phyloP scores from a whole-genome alignment of 2,329 filamentous ascomycete species.

The Zasmidium cellare region DNA sequence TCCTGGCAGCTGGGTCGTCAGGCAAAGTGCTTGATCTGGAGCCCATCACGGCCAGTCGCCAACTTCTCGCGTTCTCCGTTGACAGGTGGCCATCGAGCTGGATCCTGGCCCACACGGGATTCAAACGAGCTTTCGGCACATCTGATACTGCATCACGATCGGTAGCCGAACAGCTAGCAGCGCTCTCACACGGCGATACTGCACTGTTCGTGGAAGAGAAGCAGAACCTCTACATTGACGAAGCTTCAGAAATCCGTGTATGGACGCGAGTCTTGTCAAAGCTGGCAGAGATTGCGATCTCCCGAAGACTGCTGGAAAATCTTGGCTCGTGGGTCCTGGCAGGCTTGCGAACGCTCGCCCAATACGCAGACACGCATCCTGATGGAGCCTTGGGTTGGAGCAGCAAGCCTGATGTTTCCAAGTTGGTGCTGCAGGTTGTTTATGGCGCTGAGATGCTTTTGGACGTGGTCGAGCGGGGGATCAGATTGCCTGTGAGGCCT shows the following conservation, averaged over 20 bases:
- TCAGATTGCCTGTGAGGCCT: slow-evolving; percentile 22
- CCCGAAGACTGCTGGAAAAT: slow-evolving; percentile 19
- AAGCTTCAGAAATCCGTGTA: slow-evolving; percentile 68
- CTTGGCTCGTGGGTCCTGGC: slow-evolving; percentile 50
- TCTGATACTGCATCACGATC: background rate
- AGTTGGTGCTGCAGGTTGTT: slow-evolving; percentile 52
- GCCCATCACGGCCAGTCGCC: slow-evolving; percentile 50
- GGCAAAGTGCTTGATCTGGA: slow-evolving; percentile 36
- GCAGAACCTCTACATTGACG: slow-evolving; percentile 90
- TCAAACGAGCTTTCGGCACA: slow-evolving; percentile 25
- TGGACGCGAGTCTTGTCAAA: slow-evolving; percentile 61
- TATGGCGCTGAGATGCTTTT: slow-evolving; percentile 43
- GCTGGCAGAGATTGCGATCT: slow-evolving; percentile 29
- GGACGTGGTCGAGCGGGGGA: slow-evolving; percentile 21
- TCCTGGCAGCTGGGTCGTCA: slow-evolving; percentile 41
- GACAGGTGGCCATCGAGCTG: slow-evolving; percentile 14
- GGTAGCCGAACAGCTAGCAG: slow-evolving; percentile 16
- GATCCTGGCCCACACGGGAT: slow-evolving; percentile 13
- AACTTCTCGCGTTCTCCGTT: slow-evolving; percentile 37
- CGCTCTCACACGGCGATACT: slow-evolving; percentile 51
- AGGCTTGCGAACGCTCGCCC: slow-evolving; percentile 50
- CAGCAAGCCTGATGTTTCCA: slow-evolving; percentile 65
- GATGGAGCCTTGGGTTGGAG: slow-evolving; percentile 73
- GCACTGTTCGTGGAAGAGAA: slow-evolving; percentile 85
- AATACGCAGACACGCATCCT: slow-evolving; percentile 35